phyloP scores from a whole-genome alignment of 2,329 filamentous ascomycete genomes.

The Xylaria sp. region DNA sequence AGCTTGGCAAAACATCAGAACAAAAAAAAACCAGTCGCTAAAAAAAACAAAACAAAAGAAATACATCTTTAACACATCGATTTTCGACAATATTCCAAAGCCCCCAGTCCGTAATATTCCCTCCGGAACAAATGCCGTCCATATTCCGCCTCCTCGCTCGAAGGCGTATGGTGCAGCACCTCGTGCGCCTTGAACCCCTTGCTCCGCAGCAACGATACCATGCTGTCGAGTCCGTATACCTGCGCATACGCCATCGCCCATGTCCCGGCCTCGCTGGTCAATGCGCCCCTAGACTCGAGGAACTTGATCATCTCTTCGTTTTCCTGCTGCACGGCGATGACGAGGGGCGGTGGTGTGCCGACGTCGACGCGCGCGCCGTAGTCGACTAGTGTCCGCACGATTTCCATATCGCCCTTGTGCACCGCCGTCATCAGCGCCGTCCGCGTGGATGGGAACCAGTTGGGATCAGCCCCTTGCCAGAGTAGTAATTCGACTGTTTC shows the following conservation, averaged over 20 bases:
- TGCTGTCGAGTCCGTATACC: constrained; percentile 17
- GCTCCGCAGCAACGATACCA: constrained; percentile 9
- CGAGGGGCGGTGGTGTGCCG: constrained; percentile 18
- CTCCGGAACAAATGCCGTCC: constrained; percentile 18
- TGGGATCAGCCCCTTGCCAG: constrained; percentile 20
- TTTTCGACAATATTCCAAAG: constrained; percentile 16
- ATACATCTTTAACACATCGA: neutral
- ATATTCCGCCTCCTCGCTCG: constrained; percentile 16
- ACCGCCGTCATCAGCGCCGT: constrained; percentile 19
- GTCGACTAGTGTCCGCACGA: constrained; percentile 19
- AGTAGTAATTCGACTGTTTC: constrained; percentile 18
- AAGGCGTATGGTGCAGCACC: constrained; percentile 15
- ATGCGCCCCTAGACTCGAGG: constrained; percentile 12
- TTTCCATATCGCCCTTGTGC: constrained; percentile 16
- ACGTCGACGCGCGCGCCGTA: constrained; percentile 18
- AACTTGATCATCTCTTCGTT: constrained; percentile 15
- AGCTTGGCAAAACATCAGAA: neutral
- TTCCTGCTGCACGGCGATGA: constrained; percentile 21
- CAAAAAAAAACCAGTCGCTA: neutral
- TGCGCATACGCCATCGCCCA: constrained; percentile 21
- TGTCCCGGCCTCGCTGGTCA: constrained; percentile 9
- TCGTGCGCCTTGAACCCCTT: constrained; percentile 9
- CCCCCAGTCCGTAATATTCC: constrained; percentile 17
- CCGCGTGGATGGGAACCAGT: constrained; percentile 18
- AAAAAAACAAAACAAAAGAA: neutral